These are phyloP conservation scores for Botrytis medusae DNA, from an alignment of 2,329 filamentous ascomycete species.

Conservation along the genomic window DNA sequence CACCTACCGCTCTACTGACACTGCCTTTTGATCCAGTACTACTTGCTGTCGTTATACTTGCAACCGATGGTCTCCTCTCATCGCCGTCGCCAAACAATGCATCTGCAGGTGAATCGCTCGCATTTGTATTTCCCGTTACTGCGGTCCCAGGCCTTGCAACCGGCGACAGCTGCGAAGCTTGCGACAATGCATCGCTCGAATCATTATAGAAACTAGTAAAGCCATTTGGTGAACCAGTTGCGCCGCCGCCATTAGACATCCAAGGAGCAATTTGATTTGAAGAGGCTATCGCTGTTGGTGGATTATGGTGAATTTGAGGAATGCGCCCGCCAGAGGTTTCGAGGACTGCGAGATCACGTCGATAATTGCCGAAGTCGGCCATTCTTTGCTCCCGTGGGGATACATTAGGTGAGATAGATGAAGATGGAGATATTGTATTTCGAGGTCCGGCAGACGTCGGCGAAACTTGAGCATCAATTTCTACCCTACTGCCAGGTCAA, in stretches of 20 bases:
- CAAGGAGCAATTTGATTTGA: conserved; percentile 54
- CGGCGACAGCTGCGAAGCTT: conserved; percentile 65
- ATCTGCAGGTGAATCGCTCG: conserved; percentile 60
- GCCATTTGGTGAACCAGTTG: conserved; percentile 36
- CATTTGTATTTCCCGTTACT: conserved; percentile 48
- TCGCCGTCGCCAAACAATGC: conserved; percentile 69
- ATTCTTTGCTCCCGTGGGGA: conserved; percentile 40
- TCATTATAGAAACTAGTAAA: conserved; percentile 68
- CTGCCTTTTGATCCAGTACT: conserved; percentile 79
- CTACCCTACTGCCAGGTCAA: conserved; percentile 35
- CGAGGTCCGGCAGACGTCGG: conserved; percentile 37
- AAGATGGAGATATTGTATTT: conserved; percentile 30
- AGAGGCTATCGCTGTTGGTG: conserved; percentile 54
- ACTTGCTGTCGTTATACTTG: conserved; percentile 83
- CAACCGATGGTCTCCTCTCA: conserved; percentile 80
- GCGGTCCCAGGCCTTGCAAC: conserved; percentile 58
- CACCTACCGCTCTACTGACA: conserved; percentile 57
- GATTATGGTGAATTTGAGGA: conserved; percentile 59
- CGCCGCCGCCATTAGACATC: conserved; percentile 46
- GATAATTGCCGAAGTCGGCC: conserved; percentile 64
- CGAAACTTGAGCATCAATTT: conserved; percentile 39
- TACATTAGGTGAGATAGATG: conserved; percentile 39
- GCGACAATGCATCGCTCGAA: conserved; percentile 72
- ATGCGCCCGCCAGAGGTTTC: conserved; percentile 58
- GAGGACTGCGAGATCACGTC: conserved; percentile 68